A percentile compares a stretch with the other conserved stretches of the same genome.
phyloP scores from a whole-genome alignment of 2,329 filamentous ascomycete species.

The Fusarium humuli region DNA sequence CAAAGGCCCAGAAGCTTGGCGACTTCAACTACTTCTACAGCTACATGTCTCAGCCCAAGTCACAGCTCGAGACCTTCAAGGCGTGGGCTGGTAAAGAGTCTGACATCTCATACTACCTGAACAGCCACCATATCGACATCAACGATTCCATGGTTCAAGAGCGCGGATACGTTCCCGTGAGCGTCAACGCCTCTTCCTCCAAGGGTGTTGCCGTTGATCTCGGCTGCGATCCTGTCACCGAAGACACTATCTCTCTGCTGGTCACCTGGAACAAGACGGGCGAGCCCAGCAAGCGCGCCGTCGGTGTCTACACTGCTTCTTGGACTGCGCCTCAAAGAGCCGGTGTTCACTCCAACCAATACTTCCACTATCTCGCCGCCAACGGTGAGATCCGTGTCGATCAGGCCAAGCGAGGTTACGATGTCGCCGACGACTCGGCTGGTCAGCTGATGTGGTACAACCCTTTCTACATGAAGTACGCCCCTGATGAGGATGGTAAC shows the following conservation, averaged over 20 bases:
- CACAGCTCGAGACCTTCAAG: slow-evolving; percentile 92
- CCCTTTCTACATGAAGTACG: slow-evolving; percentile 95
- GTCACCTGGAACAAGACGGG: slow-evolving; percentile 86
- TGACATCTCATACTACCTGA: slow-evolving; percentile 96
- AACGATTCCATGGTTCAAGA: slow-evolving; percentile 89
- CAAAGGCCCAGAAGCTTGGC: slow-evolving; percentile 79
- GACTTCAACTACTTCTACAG: slow-evolving; percentile 99
- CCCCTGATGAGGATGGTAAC: slow-evolving; percentile 93
- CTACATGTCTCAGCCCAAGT: slow-evolving; percentile 96
- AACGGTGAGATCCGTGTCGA: slow-evolving; percentile 89
- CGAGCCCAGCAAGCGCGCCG: slow-evolving; percentile 77
- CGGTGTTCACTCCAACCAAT: slow-evolving; percentile 96
- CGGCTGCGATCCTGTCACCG: slow-evolving; percentile 83
- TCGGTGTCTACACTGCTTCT: slow-evolving; percentile 90
- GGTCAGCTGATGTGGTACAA: slow-evolving; percentile 87
- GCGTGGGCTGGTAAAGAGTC: slow-evolving; percentile 92
- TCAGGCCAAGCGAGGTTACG: slow-evolving; percentile 94
- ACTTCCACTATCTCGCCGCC: slow-evolving; percentile 92
- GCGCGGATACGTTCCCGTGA: slow-evolving; percentile 78
- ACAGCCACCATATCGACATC: slow-evolving; percentile 93
- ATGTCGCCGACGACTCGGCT: slow-evolving; percentile 84
- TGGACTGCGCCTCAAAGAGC: slow-evolving; percentile 95
- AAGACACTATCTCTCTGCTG: slow-evolving; percentile 92
- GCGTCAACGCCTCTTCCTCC: slow-evolving; percentile 81
- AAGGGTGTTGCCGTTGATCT: slow-evolving; percentile 82